A percentile compares a stretch with the other conserved stretches of the same genome.
These are phyloP conservation scores for Wallacemonas rigidus DNA, from an alignment of 208 protist genomes.

Conservation along the genomic window DNA sequence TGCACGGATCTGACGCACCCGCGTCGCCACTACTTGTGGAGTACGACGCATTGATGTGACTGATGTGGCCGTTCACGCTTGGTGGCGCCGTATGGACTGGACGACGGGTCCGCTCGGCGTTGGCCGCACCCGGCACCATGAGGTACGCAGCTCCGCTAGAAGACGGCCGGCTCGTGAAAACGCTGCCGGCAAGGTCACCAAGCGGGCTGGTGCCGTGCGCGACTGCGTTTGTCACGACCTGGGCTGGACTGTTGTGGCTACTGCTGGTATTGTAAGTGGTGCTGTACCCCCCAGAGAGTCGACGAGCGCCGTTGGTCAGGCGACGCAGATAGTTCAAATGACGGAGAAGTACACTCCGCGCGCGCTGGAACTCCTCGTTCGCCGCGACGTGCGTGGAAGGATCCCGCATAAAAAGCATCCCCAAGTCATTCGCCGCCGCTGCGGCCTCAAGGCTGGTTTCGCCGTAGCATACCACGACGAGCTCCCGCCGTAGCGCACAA, in stretches of 20 bases:
- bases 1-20: neutral
- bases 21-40: neutral
- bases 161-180: neutral
- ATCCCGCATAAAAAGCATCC: slow-evolving; percentile 34
- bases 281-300: neutral
- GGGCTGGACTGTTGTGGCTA: too few species aligned
- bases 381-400: slow-evolving; percentile 34
- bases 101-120: too few species aligned
- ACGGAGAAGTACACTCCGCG: slow-evolving; percentile 19
- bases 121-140: neutral
- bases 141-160: neutral
- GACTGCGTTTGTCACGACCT: too few species aligned
- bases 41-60: too few species aligned
- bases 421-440: slow-evolving; percentile 41
- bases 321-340: slow-evolving; percentile 21
- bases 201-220: neutral
- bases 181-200: neutral
- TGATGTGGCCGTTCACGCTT: neutral
- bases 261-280: too few species aligned
- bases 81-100: neutral
- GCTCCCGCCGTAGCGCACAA: slow-evolving; percentile 43
- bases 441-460: slow-evolving; percentile 42
- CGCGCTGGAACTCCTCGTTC: slow-evolving; percentile 40
- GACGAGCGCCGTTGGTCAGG: neutral
- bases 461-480: slow-evolving; percentile 39